These are phyloP conservation scores for Solanum neorickii DNA, from an alignment of 257 asterid genomes.

Conservation along the genomic window DNA sequence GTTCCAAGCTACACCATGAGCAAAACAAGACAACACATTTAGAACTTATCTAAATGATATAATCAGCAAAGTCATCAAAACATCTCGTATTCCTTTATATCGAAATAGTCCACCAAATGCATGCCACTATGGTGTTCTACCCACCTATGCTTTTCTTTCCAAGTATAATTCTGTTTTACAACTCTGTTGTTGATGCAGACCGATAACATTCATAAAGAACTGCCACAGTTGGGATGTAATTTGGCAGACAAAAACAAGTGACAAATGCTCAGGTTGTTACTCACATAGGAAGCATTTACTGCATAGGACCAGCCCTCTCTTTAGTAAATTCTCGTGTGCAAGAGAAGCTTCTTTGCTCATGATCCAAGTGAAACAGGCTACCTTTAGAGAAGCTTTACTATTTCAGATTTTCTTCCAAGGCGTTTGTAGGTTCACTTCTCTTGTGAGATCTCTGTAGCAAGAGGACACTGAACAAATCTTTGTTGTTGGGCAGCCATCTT, in stretches of 20 bases:
- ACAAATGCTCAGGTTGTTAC: not conserved
- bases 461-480: not conserved
- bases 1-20: not conserved
- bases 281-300: not conserved
- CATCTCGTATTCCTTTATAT: not conserved
- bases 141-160: not conserved
- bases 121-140: not conserved
- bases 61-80: not conserved
- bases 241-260: not conserved
- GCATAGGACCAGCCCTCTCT: not conserved
- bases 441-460: not conserved
- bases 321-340: not conserved
- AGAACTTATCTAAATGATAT: not conserved
- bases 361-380: not conserved
- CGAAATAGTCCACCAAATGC: not conserved
- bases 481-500: not conserved
- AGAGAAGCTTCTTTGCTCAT: not conserved
- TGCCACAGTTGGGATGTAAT: not conserved
- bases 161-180: not conserved
- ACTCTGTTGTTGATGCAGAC: not conserved
- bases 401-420: not conserved
- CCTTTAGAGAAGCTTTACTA: not conserved
- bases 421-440: not conserved
- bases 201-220: not conserved
- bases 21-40: not conserved